A percentile compares a stretch with the other conserved stretches of the same genome.
Conservation (phyloP, 805 yeast genomes). For the Lachancea dasiensis region DNA sequence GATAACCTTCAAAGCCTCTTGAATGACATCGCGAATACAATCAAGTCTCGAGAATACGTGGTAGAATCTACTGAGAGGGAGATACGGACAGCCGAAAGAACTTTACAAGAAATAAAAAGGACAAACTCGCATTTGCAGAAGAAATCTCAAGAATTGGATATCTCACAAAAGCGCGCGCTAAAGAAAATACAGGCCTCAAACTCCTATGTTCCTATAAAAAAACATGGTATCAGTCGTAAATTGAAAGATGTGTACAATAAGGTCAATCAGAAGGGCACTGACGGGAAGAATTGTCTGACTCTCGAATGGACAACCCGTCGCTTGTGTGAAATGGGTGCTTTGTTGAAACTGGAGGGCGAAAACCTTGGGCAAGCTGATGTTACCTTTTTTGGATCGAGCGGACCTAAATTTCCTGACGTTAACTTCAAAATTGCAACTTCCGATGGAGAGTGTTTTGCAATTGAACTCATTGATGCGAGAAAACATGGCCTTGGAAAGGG, state of each 20-base stretch:
- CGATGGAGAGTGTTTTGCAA: conserved; percentile 60
- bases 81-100: conserved; percentile 39
- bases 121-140: conserved; percentile 39
- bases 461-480: conserved; percentile 44
- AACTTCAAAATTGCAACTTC: conserved; percentile 71
- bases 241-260: conserved; percentile 38
- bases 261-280: conserved; percentile 29
- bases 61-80: conserved; percentile 44
- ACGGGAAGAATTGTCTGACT: conserved; percentile 41
- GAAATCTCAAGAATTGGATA: conserved; percentile 39
- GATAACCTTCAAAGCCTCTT: conserved; percentile 73
- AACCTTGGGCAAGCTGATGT: conserved; percentile 35
- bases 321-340: conserved; percentile 64
- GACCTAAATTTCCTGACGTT: conserved; percentile 56
- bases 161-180: conserved; percentile 47
- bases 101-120: conserved; percentile 40
- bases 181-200: conserved; percentile 39
- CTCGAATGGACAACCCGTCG: conserved; percentile 72
- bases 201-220: conserved; percentile 26
- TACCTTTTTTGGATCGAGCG: conserved; percentile 36
- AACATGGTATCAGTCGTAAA: conserved; percentile 32
- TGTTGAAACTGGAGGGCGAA: conserved; percentile 54
- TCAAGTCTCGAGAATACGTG: conserved; percentile 49
- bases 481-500: conserved; percentile 20
- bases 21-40: conserved; percentile 80